A percentile compares a stretch with the other conserved stretches of the same genome.
These are phyloP conservation scores for Uronychia binucleata DNA, from an alignment of 73 alveolate genomes.

Conservation along the genomic window DNA sequence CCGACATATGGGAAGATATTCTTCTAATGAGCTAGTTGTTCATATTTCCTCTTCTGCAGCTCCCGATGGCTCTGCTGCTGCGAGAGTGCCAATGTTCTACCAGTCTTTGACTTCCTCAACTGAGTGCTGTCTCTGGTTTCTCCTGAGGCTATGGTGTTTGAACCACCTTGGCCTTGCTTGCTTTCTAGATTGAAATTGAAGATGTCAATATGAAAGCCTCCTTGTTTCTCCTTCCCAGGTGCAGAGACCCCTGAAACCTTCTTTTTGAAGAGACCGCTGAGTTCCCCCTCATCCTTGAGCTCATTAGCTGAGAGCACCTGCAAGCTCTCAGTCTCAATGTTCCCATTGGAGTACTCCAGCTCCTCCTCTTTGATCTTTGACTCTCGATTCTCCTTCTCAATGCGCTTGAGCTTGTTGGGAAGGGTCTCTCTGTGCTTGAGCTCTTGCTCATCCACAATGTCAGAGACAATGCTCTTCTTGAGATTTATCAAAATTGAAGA, in stretches of 20 bases:
- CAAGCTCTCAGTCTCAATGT: neutral
- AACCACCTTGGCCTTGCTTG: too few relatives aligned
- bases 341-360: neutral
- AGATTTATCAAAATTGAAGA: neutral
- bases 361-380: neutral
- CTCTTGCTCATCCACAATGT: neutral
- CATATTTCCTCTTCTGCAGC: too few relatives aligned
- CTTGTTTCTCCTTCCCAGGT: neutral
- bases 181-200: too few relatives aligned
- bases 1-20: too few relatives aligned
- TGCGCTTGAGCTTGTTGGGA: neutral
- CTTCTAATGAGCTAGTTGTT: too few relatives aligned
- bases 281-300: neutral
- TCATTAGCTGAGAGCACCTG: too few relatives aligned
- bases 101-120: too few relatives aligned
- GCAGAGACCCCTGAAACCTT: neutral
- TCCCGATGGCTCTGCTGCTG: too few relatives aligned
- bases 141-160: too few relatives aligned
- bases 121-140: too few relatives aligned
- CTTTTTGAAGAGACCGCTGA: neutral
- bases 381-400: neutral
- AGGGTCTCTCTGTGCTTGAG: neutral
- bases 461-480: neutral
- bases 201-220: neutral
- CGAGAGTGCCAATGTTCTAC: too few relatives aligned